Evolutionary conservation across 1,139 yeast species (phyloP), one percentile per base, ranked within the genome.

Genomic region (Suhomyces taliae): DNA sequence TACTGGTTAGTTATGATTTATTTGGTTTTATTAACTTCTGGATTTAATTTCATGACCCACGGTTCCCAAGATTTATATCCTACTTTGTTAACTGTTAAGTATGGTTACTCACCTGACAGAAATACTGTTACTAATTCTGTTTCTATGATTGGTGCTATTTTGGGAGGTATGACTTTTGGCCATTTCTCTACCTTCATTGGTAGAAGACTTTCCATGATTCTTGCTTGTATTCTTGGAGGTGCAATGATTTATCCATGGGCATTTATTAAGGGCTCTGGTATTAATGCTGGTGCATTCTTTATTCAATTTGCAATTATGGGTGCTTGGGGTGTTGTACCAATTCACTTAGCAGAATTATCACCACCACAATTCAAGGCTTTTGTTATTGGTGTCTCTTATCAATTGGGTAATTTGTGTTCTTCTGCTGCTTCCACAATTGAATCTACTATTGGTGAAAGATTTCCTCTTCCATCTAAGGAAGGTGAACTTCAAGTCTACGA

Each of bases 391-490:
- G 78, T 82, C 44, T 76, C 90, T 24, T 88, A 88, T 61, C 96
- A 88, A 67, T 76, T 88, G 58, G 96, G 96, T 74, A 88, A 87
- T 67, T 77, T 88, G 59, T 88, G 87, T 15, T 83, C 91, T 6
- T 83, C 91, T 40, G 95, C 95, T 1, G 82, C 91, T 5, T 83
- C 95, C 2, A 88, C 96, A 11, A 88, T 88, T 54, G 95, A 87
- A 66, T 72, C 90, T 15, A 82, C 85, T 8, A 78, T 88, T 57
- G 93, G 93, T 47, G 84, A 80, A 53, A 64, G 74, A 45, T 86
- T 83, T 72, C 74, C 19, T 59, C 50, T 64, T 35, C 41, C 33
- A 4, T 48, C 40, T 15, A 41, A 39, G 7, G 4, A 7, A n/a
- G 27, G 12, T 1, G 40, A 19, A 15, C 51, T 10, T 52, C 57